Percentiles rank a stretch among this genome's conserved stretches.
These are phyloP conservation scores for Suillus bovinus DNA, from an alignment of 768 basidiomycete genomes.

Conservation along the genomic window DNA sequence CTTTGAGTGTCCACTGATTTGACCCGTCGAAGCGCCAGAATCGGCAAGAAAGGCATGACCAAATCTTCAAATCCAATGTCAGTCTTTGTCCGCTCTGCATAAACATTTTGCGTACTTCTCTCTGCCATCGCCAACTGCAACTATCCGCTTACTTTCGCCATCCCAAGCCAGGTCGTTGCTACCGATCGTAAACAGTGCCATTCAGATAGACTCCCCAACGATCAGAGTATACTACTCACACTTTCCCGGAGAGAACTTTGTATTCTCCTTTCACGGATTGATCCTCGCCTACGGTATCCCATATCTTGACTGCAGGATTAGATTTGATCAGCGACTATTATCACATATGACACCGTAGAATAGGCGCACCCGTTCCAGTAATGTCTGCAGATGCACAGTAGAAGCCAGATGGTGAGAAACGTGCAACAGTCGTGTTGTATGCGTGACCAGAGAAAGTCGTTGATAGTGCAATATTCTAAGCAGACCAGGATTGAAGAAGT, in stretches of 20 bases:
- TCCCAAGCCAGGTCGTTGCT: constrained; percentile 98
- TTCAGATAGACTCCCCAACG: not conserved
- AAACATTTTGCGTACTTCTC: constrained; percentile 59
- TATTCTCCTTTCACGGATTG: constrained; percentile 82
- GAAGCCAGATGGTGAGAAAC: constrained; percentile 90
- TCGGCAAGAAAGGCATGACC: constrained; percentile 85
- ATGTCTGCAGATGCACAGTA: constrained; percentile 93
- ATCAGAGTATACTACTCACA: constrained; percentile 44
- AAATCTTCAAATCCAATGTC: constrained; percentile 49
- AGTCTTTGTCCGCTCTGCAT: not conserved
- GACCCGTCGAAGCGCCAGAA: constrained; percentile 81
- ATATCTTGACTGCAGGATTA: constrained; percentile 68
- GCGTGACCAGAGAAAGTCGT: constrained; percentile 78
- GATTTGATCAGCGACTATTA: not conserved
- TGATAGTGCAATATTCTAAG: constrained; percentile 65
- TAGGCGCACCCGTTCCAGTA: constrained; percentile 67
- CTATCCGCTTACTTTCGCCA: constrained; percentile 93
- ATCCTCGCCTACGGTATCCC: constrained; percentile 90
- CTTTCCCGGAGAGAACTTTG: constrained; percentile 66
- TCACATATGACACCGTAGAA: not conserved
- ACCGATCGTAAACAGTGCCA: not conserved
- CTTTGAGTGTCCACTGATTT: constrained; percentile 90
- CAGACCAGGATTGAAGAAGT: constrained; percentile 3
- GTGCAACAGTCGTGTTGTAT: constrained; percentile 84
- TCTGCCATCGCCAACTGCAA: constrained; percentile 89